Evolutionary conservation across 2,329 filamentous ascomycete species (phyloP).

Genomic region (Cercospora nicotianae): DNA sequence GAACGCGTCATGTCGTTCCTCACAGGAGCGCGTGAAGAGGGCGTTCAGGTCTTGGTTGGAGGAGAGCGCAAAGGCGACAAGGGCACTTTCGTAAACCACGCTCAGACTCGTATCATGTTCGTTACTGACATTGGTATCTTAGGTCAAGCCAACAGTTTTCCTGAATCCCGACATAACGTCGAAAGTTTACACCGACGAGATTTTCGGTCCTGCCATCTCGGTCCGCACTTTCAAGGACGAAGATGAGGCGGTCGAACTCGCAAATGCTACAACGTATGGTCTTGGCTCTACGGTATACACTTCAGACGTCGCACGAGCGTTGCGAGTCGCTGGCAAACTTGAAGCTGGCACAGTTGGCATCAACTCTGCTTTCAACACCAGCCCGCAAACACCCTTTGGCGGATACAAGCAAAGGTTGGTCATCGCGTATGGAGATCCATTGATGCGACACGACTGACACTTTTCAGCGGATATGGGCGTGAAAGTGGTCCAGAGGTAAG

Average conservation of each 20-base stretch:
- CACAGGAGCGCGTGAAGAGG: constrained; percentile 26
- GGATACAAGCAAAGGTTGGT: constrained; percentile 48
- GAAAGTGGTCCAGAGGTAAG: constrained; percentile 11
- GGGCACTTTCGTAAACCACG: constrained; percentile 36
- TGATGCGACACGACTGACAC: neutral
- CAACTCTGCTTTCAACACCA: constrained; percentile 55
- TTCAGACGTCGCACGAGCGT: constrained; percentile 60
- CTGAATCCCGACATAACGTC: constrained; percentile 24
- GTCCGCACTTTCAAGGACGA: constrained; percentile 60
- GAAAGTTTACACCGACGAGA: constrained; percentile 59
- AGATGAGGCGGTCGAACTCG: constrained; percentile 54
- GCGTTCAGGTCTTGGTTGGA: constrained; percentile 28
- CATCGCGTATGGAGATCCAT: neutral
- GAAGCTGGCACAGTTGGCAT: constrained; percentile 71
- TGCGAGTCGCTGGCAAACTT: constrained; percentile 49
- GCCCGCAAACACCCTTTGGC: constrained; percentile 4
- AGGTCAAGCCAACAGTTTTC: constrained; percentile 7
- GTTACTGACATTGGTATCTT: neutral
- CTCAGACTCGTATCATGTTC: neutral
- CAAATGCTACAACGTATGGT: constrained; percentile 62
- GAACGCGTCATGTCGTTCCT: constrained; percentile 36
- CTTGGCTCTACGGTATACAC: constrained; percentile 63
- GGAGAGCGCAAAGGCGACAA: constrained; percentile 28
- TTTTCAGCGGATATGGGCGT: constrained; percentile 4
- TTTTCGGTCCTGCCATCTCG: constrained; percentile 63